A percentile compares a stretch with the other conserved stretches of the same genome.
phyloP scores from a whole-genome alignment of 2,329 filamentous ascomycete genomes.

The Cladobotryum mycophilum region DNA sequence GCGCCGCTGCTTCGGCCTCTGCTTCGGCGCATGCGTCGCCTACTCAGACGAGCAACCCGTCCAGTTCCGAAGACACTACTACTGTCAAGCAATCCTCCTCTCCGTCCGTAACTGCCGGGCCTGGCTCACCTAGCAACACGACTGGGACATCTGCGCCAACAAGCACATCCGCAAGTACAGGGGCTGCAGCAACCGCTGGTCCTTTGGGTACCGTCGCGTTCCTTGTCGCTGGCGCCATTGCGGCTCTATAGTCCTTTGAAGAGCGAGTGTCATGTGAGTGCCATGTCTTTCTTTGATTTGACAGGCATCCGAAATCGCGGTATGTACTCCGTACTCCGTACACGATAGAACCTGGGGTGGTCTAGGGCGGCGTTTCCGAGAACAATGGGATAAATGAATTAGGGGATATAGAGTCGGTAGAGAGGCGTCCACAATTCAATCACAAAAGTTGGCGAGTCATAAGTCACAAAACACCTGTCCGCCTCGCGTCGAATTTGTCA shows the following conservation, averaged over 20 bases:
- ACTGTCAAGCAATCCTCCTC: slow-evolving; percentile 4
- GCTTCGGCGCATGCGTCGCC: slow-evolving; percentile 4
- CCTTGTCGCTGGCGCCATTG: slow-evolving; percentile 5
- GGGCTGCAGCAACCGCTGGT: slow-evolving; percentile 5
- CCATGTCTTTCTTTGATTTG: no score
- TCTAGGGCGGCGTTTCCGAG: no score
- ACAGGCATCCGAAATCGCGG: no score
- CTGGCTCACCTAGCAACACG: neutral
- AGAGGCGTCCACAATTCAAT: no score
- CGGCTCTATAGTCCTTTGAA: slow-evolving; percentile 1
- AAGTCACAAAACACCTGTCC: no score
- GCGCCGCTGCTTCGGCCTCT: slow-evolving; percentile 11
- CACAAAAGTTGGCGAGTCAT: no score
- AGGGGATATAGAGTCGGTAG: no score
- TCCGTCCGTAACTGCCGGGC: neutral
- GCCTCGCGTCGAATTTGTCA: no score
- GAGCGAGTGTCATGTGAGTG: neutral
- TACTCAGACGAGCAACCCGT: neutral
- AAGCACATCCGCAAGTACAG: slow-evolving; percentile 1
- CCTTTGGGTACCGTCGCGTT: slow-evolving; percentile 1
- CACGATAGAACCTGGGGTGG: no score
- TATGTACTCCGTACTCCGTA: no score
- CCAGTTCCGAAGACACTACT: slow-evolving; percentile 1
- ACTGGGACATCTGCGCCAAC: neutral
- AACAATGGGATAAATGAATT: no score